A percentile compares a stretch with the other conserved stretches of the same genome.
phyloP scores from a whole-genome alignment of 75 land plant species.

The Larix kaempferi region DNA sequence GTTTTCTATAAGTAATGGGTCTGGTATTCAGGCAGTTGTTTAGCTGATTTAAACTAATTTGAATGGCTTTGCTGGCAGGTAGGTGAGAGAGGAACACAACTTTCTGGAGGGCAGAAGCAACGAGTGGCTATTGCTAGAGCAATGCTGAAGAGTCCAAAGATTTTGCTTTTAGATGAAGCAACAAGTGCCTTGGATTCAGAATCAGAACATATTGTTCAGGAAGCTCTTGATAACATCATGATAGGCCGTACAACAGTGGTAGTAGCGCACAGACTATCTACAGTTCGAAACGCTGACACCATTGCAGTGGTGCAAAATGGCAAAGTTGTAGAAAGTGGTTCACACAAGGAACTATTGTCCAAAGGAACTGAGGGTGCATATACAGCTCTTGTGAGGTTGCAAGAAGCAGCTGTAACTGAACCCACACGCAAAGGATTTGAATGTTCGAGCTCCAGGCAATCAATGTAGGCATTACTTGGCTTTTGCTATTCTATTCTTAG shows the following conservation, averaged over 20 bases:
- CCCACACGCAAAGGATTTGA: background rate
- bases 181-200: slow-evolving; percentile 77
- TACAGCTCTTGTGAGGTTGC: slow-evolving; percentile 40
- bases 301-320: slow-evolving; percentile 59
- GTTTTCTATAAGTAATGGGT: background rate
- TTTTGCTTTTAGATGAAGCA: slow-evolving; percentile 62
- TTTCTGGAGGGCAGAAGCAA: slow-evolving; percentile 80
- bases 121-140: slow-evolving; percentile 86
- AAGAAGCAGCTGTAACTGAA: slow-evolving; percentile 13
- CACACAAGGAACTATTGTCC: slow-evolving; percentile 45
- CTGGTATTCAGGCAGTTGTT: background rate
- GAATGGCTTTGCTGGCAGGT: slow-evolving; percentile 30
- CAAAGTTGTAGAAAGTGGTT: slow-evolving; percentile 57
- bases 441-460: background rate
- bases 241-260: slow-evolving; percentile 55
- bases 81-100: slow-evolving; percentile 66
- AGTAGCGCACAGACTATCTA: slow-evolving; percentile 63
- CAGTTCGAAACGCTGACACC: slow-evolving; percentile 53
- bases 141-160: slow-evolving; percentile 56
- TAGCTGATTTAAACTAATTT: background rate
- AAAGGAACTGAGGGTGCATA: slow-evolving; percentile 48
- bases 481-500: background rate
- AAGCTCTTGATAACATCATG: slow-evolving; percentile 56
- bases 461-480: background rate
- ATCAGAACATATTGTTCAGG: slow-evolving; percentile 60